Evolutionary conservation across 2,329 filamentous ascomycete genomes (phyloP), one percentile per base, ranked within the genome.

Genomic region (Exserohilum turcica): DNA sequence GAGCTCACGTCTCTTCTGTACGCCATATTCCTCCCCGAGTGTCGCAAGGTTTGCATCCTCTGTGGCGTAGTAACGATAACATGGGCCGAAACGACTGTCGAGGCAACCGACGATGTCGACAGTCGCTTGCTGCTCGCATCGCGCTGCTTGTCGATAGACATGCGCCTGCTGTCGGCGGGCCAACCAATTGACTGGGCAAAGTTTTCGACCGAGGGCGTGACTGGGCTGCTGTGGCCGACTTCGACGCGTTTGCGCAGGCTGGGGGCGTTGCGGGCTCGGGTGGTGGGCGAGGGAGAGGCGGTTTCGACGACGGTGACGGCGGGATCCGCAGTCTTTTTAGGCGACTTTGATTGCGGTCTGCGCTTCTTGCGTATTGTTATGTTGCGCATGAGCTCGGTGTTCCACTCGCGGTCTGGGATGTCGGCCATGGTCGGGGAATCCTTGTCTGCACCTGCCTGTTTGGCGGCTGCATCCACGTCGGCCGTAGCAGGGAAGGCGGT

Each of bases 31-130:
- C 80, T 84, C 39, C 78, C 79, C 5, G 78, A 79, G 63, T 85
- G 83, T 44, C 83, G 79, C 44, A 85, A 68, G 1, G 76, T 79
- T 21, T 64, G 70, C 46, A 69, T 75, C 32, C 76, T 71, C 54
- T 75, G 77, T 33, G 76, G 79, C 3, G 80, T 78, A 13, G 77
- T 77, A 15, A 81, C 76, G 38, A 84, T 77, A 27, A 85, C 81
- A 64, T 82, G 76, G 10, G 80, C 83, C 70, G 84, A 76, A 6
- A 78, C 81, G 13, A 85, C 74, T 0, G 82, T 83, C 5, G 83
- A 85, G 9, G 78, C 76, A 18, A 78, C 77, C 2, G 83, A 85
- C 2, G 78, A 69, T 13, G 68, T 76, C 12, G 83, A 85, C 16
- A 78, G 71, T 37, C 82, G 77, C 57, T 76, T 76, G 32, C 64